Evolutionary conservation across 495 filamentous ascomycete species (phyloP).

Genomic region (Neurospora cerealis): DNA sequence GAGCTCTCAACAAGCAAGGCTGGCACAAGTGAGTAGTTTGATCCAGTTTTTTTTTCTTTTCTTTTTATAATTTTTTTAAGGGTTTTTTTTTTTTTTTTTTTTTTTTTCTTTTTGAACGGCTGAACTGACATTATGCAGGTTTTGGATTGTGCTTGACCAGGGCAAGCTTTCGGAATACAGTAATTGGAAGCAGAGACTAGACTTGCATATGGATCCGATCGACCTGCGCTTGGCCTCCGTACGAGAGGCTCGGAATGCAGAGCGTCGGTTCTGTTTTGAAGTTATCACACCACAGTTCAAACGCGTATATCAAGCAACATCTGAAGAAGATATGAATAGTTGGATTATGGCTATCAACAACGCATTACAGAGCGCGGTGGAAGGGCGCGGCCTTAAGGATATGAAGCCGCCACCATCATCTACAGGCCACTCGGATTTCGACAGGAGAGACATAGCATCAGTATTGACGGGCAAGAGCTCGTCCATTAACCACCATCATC

Average conservation of each 20-base stretch:
- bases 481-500: constrained; percentile 37
- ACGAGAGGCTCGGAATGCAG: constrained; percentile 84
- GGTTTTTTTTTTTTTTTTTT: too few relatives aligned
- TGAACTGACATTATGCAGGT: constrained; percentile 43
- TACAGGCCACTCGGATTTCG: constrained; percentile 42
- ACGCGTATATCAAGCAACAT: constrained; percentile 94
- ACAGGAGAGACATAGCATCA: constrained; percentile 75
- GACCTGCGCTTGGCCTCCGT: constrained; percentile 96
- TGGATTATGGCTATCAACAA: constrained; percentile 98
- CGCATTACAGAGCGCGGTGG: constrained; percentile 88
- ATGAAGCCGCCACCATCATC: constrained; percentile 28
- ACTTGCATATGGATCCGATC: constrained; percentile 96
- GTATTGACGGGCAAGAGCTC: constrained; percentile 90
- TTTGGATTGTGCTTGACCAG: constrained; percentile 96
- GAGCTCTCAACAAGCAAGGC: constrained; percentile 88
- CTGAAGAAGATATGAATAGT: constrained; percentile 92
- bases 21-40: constrained; percentile 86
- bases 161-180: constrained; percentile 95
- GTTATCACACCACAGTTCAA: constrained; percentile 96
- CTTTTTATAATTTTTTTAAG: too few relatives aligned
- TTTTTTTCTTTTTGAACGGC: too few relatives aligned
- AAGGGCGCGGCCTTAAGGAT: constrained; percentile 55
- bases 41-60: too few relatives aligned
- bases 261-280: constrained; percentile 96
- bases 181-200: constrained; percentile 97